phyloP scores from a whole-genome alignment of 2,329 filamentous ascomycete species.

The Trichoderma koningii region DNA sequence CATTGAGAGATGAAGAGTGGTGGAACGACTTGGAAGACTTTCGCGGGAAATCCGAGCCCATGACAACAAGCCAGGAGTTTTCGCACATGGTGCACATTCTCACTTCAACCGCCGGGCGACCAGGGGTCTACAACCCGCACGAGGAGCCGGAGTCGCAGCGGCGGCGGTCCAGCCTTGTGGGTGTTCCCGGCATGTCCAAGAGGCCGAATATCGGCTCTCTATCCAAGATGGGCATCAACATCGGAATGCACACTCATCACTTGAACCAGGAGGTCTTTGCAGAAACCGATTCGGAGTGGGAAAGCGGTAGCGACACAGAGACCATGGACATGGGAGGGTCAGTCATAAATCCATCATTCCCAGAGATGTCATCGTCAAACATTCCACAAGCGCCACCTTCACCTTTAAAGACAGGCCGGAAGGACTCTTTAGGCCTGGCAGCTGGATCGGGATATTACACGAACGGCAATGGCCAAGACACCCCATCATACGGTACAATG shows the following conservation, averaged over 20 bases:
- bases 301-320: slow-evolving; percentile 40
- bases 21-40: slow-evolving; percentile 72
- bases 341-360: neutral
- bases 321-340: slow-evolving; percentile 34
- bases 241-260: slow-evolving; percentile 76
- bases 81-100: slow-evolving; percentile 48
- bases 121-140: slow-evolving; percentile 49
- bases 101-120: slow-evolving; percentile 46
- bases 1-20: slow-evolving; percentile 74
- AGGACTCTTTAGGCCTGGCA: slow-evolving; percentile 28
- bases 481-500: slow-evolving; percentile 41
- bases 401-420: slow-evolving; percentile 6
- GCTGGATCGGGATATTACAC: slow-evolving; percentile 25
- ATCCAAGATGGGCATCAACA: slow-evolving; percentile 62
- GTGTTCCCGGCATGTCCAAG: slow-evolving; percentile 63
- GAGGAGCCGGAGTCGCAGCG: slow-evolving; percentile 35
- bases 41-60: slow-evolving; percentile 45
- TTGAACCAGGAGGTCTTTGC: slow-evolving; percentile 64
- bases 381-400: slow-evolving; percentile 33
- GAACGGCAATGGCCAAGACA: slow-evolving; percentile 26
- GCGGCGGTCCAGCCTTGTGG: slow-evolving; percentile 54
- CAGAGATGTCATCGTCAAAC: slow-evolving; percentile 10
- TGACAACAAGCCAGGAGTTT: slow-evolving; percentile 48
- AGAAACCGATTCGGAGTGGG: slow-evolving; percentile 38
- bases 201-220: slow-evolving; percentile 57